Base-by-base conservation (phyloP, 140 eudicot genomes). In the Senecio squalidus region DNA sequence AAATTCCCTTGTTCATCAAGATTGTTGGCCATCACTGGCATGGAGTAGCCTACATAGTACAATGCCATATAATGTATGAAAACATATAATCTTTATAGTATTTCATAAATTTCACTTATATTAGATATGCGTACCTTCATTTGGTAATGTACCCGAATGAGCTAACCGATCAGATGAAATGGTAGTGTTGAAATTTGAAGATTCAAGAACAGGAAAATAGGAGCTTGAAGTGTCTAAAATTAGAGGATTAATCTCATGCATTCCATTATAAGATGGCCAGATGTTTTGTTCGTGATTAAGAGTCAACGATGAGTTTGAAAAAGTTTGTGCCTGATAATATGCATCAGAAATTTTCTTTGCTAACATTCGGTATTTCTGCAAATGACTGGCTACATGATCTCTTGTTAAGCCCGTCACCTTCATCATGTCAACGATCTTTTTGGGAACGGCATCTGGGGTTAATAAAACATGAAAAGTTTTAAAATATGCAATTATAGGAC, bases 311-410 rank as follows among this genome's bases (percentile, higher is more conserved):
- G 64, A 67, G 46, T 29, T 61, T 43, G 57, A 41, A 10, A 53
- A 13, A 13, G 55, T 50, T 55, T 44, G 52, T 54, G 25, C 45
- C 5, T 47, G 40, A 39, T 31, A 15, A 57, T 61, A 57, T 58
- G 71, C 60, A 20, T 40, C 68, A 8, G 67, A 34, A 55, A 71
- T 39, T 45, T 67, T 68, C 58, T 66, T 68, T 20, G 71, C 44
- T 28, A 60, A 53, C 26, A 73, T 34, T 34, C 92, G 57, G 27
- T 83, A 73, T 43, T 83, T 83, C 72, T 83, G 85, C 17, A 80
- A 40, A 51, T 86, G 84, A 76, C 95, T 86, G 1, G 85, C 82
- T 2, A 86, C 73, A 40, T 86, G 71, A 43, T 82, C 81, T 64
- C 85, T 75, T 3, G 71, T 62, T 36, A 86, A 45, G 58, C 78